These are phyloP conservation scores for Euphrasia arctica DNA, from an alignment of 305 asterid genomes.

Conservation along the genomic window DNA sequence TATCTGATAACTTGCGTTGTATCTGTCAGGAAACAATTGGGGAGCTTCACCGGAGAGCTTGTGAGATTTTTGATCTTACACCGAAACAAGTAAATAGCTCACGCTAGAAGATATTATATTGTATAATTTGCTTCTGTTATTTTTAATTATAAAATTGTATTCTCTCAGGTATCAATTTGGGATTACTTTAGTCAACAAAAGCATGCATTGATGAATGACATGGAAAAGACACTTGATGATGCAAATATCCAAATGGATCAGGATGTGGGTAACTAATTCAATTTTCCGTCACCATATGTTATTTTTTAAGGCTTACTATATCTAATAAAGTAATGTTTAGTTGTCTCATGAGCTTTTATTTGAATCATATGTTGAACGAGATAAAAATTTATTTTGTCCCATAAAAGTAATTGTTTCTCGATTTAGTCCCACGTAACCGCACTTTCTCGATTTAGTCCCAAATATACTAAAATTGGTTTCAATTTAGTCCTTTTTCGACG, in stretches of 20 bases:
- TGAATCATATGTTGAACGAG: conserved; percentile 23
- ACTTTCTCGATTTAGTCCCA: no score
- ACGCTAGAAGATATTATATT: conserved; percentile 20
- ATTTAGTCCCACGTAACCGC: no score
- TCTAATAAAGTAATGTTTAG: conserved; percentile 28
- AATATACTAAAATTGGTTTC: no score
- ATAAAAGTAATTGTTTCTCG: no score
- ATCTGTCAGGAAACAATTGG: conserved; percentile 78
- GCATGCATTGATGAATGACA: conserved; percentile 88
- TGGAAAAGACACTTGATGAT: conserved; percentile 92
- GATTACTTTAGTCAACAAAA: conserved; percentile 82
- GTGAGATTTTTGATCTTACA: conserved; percentile 74
- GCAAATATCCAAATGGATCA: conserved; percentile 99
- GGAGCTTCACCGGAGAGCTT: conserved; percentile 85
- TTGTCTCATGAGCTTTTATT: conserved; percentile 11
- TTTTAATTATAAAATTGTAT: conserved; percentile 18
- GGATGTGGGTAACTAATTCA: conserved; percentile 68
- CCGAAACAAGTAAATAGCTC: conserved; percentile 68
- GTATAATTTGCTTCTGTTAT: conserved; percentile 22
- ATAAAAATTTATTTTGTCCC: no score
- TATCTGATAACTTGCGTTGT: conserved; percentile 21
- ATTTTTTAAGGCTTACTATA: conserved; percentile 22
- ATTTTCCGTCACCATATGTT: conserved; percentile 15
- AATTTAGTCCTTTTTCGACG: no score
- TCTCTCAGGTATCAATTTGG: conserved; percentile 73